A percentile compares a stretch with the other conserved stretches of the same genome.
phyloP scores from a whole-genome alignment of 169 alveolate genomes.

The Plasmodium blacklocki region DNA sequence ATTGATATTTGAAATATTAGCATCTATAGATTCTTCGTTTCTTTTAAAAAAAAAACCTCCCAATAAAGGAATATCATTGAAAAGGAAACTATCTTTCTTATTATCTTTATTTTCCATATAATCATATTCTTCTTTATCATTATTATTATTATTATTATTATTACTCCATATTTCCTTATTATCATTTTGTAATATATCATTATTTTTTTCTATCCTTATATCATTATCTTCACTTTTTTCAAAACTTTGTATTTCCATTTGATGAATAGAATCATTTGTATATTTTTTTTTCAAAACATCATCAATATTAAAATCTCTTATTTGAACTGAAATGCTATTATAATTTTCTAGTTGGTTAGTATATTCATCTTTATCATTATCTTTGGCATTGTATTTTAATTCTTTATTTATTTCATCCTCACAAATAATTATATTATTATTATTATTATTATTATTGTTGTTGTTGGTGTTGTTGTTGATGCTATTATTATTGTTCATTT shows the following conservation, averaged over 20 bases:
- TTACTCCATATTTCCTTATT: background rate
- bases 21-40: background rate
- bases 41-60: constrained; percentile 4
- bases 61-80: background rate
- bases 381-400: background rate
- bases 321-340: constrained; percentile 42
- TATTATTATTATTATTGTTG: background rate
- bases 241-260: constrained; percentile 10
- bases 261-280: constrained; percentile 31
- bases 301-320: constrained; percentile 40
- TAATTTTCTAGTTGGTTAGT: constrained; percentile 32
- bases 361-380: background rate
- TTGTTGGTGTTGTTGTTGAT: too few species aligned
- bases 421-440: background rate
- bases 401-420: too few species aligned
- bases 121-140: background rate
- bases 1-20: background rate
- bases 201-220: background rate
- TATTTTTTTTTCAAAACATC: constrained; percentile 62
- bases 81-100: background rate
- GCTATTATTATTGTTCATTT: background rate
- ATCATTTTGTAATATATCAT: background rate
- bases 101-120: background rate
- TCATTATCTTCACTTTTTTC: background rate
- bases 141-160: too few species aligned